Conservation (phyloP, 202 grass and related monocot species). For the Saccharum hybrid region DNA sequence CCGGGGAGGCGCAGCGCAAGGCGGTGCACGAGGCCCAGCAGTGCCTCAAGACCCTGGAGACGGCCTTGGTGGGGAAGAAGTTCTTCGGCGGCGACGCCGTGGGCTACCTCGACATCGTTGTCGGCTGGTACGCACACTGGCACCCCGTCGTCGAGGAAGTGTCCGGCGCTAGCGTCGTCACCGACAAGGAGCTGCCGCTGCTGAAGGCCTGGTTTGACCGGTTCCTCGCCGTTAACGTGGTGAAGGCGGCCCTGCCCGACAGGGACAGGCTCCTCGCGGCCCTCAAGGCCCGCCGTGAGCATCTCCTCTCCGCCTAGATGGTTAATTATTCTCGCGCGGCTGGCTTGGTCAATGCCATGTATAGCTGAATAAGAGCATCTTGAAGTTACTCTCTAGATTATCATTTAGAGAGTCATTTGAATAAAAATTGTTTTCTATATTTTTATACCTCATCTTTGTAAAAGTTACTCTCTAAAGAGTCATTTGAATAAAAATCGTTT, state of each 20-base stretch:
- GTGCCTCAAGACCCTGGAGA: slow-evolving; percentile 53
- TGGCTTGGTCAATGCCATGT: too few species aligned
- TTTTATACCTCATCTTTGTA: too few species aligned
- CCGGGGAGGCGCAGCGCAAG: slow-evolving; percentile 49
- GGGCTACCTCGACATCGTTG: slow-evolving; percentile 54
- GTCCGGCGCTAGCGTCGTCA: slow-evolving; percentile 29
- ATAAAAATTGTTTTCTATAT: too few species aligned
- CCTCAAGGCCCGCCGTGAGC: too few species aligned
- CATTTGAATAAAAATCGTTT: too few species aligned
- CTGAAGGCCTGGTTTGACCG: slow-evolving; percentile 52
- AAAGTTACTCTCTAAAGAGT: too few species aligned
- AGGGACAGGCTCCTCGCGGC: slow-evolving; percentile 41
- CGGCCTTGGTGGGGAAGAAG: slow-evolving; percentile 48
- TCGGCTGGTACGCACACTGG: slow-evolving; percentile 59
- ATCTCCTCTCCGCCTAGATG: too few species aligned
- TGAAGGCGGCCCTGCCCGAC: slow-evolving; percentile 50
- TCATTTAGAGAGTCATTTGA: too few species aligned
- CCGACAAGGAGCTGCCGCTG: slow-evolving; percentile 51
- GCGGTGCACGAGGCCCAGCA: slow-evolving; percentile 48
- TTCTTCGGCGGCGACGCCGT: slow-evolving; percentile 32
- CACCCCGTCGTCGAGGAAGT: slow-evolving; percentile 51
- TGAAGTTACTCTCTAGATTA: too few species aligned
- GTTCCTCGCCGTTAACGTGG: slow-evolving; percentile 49
- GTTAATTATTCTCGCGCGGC: too few species aligned
- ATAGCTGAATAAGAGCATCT: too few species aligned